Evolutionary conservation across 495 filamentous ascomycete genomes (phyloP).

Genomic region (Entonaema liquescens): DNA sequence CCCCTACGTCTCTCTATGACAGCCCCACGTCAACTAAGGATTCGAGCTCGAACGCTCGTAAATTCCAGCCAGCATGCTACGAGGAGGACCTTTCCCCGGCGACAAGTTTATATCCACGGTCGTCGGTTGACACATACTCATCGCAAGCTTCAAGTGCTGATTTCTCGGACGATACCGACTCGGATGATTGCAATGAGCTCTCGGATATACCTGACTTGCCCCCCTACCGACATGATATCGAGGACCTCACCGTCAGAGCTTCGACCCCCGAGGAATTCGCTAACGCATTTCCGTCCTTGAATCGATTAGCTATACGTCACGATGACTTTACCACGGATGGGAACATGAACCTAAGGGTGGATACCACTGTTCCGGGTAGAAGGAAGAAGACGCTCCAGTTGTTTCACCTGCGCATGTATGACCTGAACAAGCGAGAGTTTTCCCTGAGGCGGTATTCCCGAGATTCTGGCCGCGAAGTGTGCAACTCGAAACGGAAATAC

Average conservation of each 20-base stretch:
- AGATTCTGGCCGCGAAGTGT: constrained; percentile 92
- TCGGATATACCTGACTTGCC: constrained; percentile 63
- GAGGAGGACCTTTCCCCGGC: constrained; percentile 58
- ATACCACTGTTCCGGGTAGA: constrained; percentile 73
- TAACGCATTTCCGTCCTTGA: constrained; percentile 83
- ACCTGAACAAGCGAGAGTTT: constrained; percentile 84
- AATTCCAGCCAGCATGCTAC: constrained; percentile 50
- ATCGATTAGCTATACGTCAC: constrained; percentile 83
- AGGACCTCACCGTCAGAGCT: constrained; percentile 69
- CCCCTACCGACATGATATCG: constrained; percentile 66
- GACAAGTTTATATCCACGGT: constrained; percentile 62
- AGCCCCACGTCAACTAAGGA: constrained; percentile 64
- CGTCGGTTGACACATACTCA: constrained; percentile 81
- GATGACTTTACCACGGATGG: constrained; percentile 92
- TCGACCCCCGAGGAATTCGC: constrained; percentile 87
- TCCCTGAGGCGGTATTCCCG: constrained; percentile 92
- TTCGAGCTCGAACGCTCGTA: constrained; percentile 49
- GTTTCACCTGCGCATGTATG: constrained; percentile 96
- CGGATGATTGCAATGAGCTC: constrained; percentile 55
- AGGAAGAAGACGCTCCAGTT: constrained; percentile 76
- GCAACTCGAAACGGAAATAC: constrained; percentile 81
- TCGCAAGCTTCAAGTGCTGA: constrained; percentile 74
- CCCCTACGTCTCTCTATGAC: constrained; percentile 68
- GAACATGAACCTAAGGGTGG: constrained; percentile 96
- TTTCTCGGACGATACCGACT: constrained; percentile 62